Evolutionary conservation across 2,329 filamentous ascomycete species (phyloP), one percentile per base, ranked within the genome.

Genomic region (Cucurbitaria berberidis): DNA sequence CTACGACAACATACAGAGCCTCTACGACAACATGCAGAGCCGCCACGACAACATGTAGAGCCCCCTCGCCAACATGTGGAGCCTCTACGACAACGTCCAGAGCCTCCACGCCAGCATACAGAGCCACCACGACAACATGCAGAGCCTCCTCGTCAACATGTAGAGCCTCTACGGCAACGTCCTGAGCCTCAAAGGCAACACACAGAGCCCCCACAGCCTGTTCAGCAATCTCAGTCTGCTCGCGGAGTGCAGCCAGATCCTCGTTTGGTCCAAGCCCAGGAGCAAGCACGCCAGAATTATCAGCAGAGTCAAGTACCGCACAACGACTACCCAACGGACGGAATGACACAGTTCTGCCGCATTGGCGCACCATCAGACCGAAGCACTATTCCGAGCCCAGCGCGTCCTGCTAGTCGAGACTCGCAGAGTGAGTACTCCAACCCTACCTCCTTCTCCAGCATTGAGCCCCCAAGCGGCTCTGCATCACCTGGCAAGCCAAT

Each of bases 311-410:
- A 92, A 59, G 84, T 96, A 2, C 92, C 93, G 13, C 92, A 97
- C 67, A 96, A 98, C 65, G 91, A 95, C 9, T 97, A 97, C 72
- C 93, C 93, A 0, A 86, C 89, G 74, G 93, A 98, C 71, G 93
- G 93, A 4, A 98, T 98, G 92, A 97, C 93, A 0, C 96, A 98
- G 85, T 89, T 97, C 58, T 98, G 93, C 76, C 87, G 92, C 54
- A 87, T 90, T 34, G 89, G 87, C 3, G 84, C 88, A 34, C 83
- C 83, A 44, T 88, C 86, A n/a, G 86, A 88, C 77, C 85, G 77
- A 75, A 92, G 82, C 76, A 88, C 88, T 5, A 82, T 83, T 19
- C 86, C 84, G 39, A 88, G 86, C 57, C 84, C 87, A 21, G 86
- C 84, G 44, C 84, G 92, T 40, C 91, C 92, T 41, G 89, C 89